These are phyloP conservation scores for Lecanicillium sp. DNA, from an alignment of 2,329 filamentous ascomycete species.

Conservation along the genomic window DNA sequence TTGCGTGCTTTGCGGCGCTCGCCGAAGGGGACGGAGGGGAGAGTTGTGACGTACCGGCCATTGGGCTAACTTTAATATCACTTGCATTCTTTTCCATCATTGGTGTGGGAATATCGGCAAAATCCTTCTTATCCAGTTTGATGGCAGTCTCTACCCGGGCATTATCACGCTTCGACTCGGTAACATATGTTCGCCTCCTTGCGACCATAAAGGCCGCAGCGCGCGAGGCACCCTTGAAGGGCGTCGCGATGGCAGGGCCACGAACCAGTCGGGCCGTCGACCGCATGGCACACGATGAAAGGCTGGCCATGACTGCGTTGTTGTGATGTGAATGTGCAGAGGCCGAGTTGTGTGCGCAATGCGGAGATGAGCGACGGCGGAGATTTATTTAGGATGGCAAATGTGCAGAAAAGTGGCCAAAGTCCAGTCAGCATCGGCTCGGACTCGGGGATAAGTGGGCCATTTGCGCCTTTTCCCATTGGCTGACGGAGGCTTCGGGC, in stretches of 20 bases:
- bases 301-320: constrained; percentile 46
- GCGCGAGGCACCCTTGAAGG: constrained; percentile 21
- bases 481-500: too few relatives aligned
- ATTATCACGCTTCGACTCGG: constrained; percentile 69
- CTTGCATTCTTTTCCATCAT: constrained; percentile 19
- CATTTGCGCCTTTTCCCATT: constrained; percentile 4
- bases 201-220: constrained; percentile 18
- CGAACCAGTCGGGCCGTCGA: constrained; percentile 59
- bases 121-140: constrained; percentile 77
- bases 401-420: constrained; percentile 11
- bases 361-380: constrained; percentile 6
- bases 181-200: constrained; percentile 64
- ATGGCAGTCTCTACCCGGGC: constrained; percentile 84
- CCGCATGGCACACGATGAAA: constrained; percentile 63
- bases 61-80: constrained; percentile 66
- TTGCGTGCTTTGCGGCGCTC: background rate
- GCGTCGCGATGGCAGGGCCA: constrained; percentile 28
- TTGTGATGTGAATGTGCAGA: constrained; percentile 9
- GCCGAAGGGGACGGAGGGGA: too few relatives aligned
- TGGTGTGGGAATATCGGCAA: constrained; percentile 46
- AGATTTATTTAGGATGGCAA: constrained; percentile 7
- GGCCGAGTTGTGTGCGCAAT: constrained; percentile 2
- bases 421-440: constrained; percentile 12
- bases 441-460: constrained; percentile 10
- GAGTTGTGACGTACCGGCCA: constrained; percentile 39